Percentiles rank a stretch among this genome's conserved stretches.
phyloP scores from a whole-genome alignment of 2,329 filamentous ascomycete genomes.

The Aspergillus sp. region DNA sequence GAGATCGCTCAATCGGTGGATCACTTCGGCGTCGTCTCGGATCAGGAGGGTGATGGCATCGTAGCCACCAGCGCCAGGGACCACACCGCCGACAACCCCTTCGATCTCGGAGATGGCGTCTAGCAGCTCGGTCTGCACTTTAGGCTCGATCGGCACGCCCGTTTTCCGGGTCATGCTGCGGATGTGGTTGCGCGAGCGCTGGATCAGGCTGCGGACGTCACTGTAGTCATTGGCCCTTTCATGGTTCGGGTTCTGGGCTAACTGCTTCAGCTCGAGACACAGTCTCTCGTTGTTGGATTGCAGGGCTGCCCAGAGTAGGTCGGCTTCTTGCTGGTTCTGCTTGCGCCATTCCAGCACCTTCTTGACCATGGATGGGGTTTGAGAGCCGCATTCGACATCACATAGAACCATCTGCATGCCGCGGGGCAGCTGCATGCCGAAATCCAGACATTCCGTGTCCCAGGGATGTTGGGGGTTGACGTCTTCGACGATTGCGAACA shows the following conservation, averaged over 20 bases:
- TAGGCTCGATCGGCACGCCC: conserved; percentile 84
- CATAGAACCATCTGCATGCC: conserved; percentile 85
- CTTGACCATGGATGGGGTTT: conserved; percentile 96
- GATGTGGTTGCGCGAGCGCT: conserved; percentile 60
- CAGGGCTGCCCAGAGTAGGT: conserved; percentile 70
- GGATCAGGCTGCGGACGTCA: conserved; percentile 53
- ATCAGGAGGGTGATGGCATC: conserved; percentile 85
- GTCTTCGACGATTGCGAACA: conserved; percentile 68
- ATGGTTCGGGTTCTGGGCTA: conserved; percentile 47
- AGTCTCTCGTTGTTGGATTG: conserved; percentile 73
- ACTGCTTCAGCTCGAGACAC: conserved; percentile 59
- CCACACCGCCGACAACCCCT: conserved; percentile 86
- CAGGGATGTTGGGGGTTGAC: conserved; percentile 55
- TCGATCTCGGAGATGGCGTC: conserved; percentile 70
- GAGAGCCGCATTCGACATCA: conserved; percentile 89
- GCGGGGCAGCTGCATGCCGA: conserved; percentile 66
- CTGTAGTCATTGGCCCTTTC: conserved; percentile 48
- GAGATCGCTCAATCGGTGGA: conserved; percentile 59
- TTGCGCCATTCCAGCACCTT: conserved; percentile 80
- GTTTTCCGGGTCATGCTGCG: conserved; percentile 72
- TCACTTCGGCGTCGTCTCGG: conserved; percentile 67
- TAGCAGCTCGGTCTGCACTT: conserved; percentile 77
- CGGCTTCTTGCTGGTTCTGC: conserved; percentile 62
- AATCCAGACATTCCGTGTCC: conserved; percentile 76
- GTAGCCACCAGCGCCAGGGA: conserved; percentile 90